A percentile compares a stretch with the other conserved stretches of the same genome.
These are phyloP conservation scores for Penicillium malachiteum DNA, from an alignment of 495 filamentous ascomycete species.

Conservation along the genomic window DNA sequence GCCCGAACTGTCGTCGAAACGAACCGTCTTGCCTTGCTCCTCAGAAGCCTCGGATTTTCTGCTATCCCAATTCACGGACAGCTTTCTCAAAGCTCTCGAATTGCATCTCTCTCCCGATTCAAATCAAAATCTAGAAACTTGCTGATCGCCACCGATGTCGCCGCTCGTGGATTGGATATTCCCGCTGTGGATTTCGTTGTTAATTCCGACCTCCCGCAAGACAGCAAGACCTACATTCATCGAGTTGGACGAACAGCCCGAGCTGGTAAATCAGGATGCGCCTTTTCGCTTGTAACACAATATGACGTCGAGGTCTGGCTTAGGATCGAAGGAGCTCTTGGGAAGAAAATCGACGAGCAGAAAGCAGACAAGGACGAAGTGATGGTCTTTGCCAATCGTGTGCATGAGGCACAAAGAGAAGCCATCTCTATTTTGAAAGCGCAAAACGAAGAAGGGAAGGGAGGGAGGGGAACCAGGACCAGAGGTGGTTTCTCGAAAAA, in stretches of 20 bases:
- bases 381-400: slow-evolving; percentile 75
- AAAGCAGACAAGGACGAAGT: slow-evolving; percentile 75
- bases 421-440: slow-evolving; percentile 82
- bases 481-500: slow-evolving; percentile 27
- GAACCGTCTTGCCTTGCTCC: slow-evolving; percentile 76
- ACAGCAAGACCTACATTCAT: slow-evolving; percentile 93
- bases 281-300: slow-evolving; percentile 77
- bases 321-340: slow-evolving; percentile 79
- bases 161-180: slow-evolving; percentile 92
- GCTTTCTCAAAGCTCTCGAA: slow-evolving; percentile 76
- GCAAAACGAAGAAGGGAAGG: slow-evolving; percentile 68
- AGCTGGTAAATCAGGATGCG: slow-evolving; percentile 82
- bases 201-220: slow-evolving; percentile 79
- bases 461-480: slow-evolving; percentile 46
- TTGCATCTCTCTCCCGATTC: slow-evolving; percentile 88
- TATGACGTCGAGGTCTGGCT: slow-evolving; percentile 89
- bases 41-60: slow-evolving; percentile 75
- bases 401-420: slow-evolving; percentile 80
- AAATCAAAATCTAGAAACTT: slow-evolving; percentile 71
- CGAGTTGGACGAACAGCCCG: slow-evolving; percentile 91
- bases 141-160: slow-evolving; percentile 93
- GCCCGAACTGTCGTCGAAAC: slow-evolving; percentile 91
- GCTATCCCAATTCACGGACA: slow-evolving; percentile 88
- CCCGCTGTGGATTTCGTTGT: slow-evolving; percentile 86
- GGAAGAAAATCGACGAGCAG: slow-evolving; percentile 70